phyloP scores from a whole-genome alignment of 2,329 filamentous ascomycete species.

The Hymenoscyphus linearis region DNA sequence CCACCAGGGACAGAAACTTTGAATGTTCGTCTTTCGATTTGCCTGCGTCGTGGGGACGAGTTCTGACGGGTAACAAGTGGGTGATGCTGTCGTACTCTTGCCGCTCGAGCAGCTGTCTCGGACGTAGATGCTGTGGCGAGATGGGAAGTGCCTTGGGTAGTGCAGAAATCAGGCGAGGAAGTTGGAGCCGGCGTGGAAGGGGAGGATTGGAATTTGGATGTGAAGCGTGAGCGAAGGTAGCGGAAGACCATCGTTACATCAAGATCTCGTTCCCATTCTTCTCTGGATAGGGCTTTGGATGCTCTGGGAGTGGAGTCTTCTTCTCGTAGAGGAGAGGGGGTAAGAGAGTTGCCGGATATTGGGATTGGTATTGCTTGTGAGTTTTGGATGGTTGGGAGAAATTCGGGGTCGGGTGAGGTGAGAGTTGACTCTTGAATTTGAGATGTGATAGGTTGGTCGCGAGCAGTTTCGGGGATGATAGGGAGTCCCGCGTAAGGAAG shows the following conservation, averaged over 20 bases:
- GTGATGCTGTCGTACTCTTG: slow-evolving; percentile 82
- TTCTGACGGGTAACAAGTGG: slow-evolving; percentile 61
- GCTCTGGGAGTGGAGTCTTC: slow-evolving; percentile 24
- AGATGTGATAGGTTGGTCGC: slow-evolving; percentile 19
- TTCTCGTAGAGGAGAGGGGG: slow-evolving; percentile 8
- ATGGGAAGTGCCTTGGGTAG: slow-evolving; percentile 38
- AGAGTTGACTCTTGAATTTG: slow-evolving; percentile 6
- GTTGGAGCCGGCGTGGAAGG: slow-evolving; percentile 33
- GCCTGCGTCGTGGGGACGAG: slow-evolving; percentile 12
- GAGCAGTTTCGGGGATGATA: slow-evolving; percentile 50
- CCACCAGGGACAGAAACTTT: slow-evolving; percentile 47
- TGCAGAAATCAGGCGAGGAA: slow-evolving; percentile 26
- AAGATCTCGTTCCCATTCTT: slow-evolving; percentile 82
- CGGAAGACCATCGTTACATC: slow-evolving; percentile 89
- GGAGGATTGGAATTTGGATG: slow-evolving; percentile 36
- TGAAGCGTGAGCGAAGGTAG: slow-evolving; percentile 74
- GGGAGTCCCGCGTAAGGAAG: slow-evolving; percentile 76
- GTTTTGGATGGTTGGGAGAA: slow-evolving; percentile 26
- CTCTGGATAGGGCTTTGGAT: slow-evolving; percentile 15
- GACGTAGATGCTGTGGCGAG: slow-evolving; percentile 48
- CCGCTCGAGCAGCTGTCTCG: slow-evolving; percentile 70
- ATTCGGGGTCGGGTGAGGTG: slow-evolving; percentile 18
- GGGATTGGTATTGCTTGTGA: slow-evolving; percentile 23
- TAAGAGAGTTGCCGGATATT: slow-evolving; percentile 9
- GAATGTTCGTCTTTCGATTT: slow-evolving; percentile 49